Percentiles rank a stretch among this genome's conserved stretches.
These are phyloP conservation scores for Zygoascus hellenicus DNA, from an alignment of 1,139 yeast species.

Conservation along the genomic window DNA sequence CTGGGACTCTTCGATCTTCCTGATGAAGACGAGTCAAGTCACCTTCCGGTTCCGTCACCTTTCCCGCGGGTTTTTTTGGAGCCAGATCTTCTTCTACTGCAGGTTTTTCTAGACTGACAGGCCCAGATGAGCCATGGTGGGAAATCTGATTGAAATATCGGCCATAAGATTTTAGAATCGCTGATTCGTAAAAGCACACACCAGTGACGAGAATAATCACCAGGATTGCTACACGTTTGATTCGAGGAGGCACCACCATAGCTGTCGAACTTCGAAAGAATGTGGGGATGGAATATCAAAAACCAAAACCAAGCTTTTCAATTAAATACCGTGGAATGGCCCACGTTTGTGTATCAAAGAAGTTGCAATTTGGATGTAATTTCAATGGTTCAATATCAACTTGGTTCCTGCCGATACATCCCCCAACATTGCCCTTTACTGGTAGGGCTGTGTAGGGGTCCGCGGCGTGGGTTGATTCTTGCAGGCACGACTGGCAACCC, in stretches of 20 bases:
- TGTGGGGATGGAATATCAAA: too few relatives aligned
- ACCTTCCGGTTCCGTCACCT: conserved; percentile 29
- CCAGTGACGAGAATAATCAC: background rate
- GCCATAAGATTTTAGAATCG: background rate
- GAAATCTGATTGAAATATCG: too few relatives aligned
- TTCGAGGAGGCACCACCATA: background rate
- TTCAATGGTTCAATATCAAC: background rate
- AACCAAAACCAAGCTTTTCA: too few relatives aligned
- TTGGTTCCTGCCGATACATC: background rate
- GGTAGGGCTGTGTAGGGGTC: too few relatives aligned
- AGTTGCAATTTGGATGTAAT: background rate
- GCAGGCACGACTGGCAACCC: too few relatives aligned
- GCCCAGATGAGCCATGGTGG: too few relatives aligned
- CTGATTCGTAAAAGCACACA: background rate
- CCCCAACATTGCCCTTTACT: too few relatives aligned
- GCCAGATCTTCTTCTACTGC: background rate
- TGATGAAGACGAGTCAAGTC: conserved; percentile 17
- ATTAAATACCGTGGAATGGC: too few relatives aligned
- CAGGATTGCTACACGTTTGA: background rate
- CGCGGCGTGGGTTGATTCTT: too few relatives aligned
- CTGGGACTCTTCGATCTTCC: conserved; percentile 46
- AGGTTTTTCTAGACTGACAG: background rate
- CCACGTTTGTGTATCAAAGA: too few relatives aligned
- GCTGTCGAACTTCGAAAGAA: too few relatives aligned
- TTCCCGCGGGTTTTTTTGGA: conserved; percentile 3